Evolutionary conservation across 306 rosid genomes (phyloP), one percentile per base, ranked within the genome.

Genomic region (Gleditsia sinensis): DNA sequence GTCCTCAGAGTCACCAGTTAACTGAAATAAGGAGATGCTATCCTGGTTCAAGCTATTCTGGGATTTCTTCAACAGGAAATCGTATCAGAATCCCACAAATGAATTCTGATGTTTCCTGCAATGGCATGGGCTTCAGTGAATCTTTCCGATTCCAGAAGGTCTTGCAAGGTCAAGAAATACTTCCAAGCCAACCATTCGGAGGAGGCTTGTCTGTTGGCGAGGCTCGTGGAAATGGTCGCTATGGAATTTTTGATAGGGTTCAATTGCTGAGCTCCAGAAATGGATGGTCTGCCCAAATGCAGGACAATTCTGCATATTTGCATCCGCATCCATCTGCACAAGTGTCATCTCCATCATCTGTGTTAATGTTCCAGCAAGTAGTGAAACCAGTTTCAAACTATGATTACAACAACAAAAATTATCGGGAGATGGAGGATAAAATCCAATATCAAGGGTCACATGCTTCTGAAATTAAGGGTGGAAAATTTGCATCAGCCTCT

Each of bases 141-240:
- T 88, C 99, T 32, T 75, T 83, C 73, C 82, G 90, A 83, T 95
- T 90, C 93, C 98, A 83, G 69, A 90, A 92, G 98, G 99, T 95
- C 99, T 95, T 95, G 98, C 99, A 95, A 95, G 98, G 99, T 95
- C 99, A 95, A 95, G 99, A 95, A 95, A 90, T 92, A 75, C 81
- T 87, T 79, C 91, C 97, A 34, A 84, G 90, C 79, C 80, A 88
- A 59, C 88, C 88, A 27, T 88, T 78, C 73, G 88, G 89, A 65
- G 82, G 94, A 82, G 80, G 88, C 71, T 76, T 84, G 43, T 25
- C 84, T 42, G n/a, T 66, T 4, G 88, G 76, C 0, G 88, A 81
- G 58, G 83, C 82, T 71, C 81, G 39, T 32, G 85, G 67, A 67
- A 83, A 78, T 85, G 89, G 93, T 77, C 81, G 84, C 78, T 33